Base-by-base conservation (phyloP, 208 protist species). In the Porcisia hertigi region DNA sequence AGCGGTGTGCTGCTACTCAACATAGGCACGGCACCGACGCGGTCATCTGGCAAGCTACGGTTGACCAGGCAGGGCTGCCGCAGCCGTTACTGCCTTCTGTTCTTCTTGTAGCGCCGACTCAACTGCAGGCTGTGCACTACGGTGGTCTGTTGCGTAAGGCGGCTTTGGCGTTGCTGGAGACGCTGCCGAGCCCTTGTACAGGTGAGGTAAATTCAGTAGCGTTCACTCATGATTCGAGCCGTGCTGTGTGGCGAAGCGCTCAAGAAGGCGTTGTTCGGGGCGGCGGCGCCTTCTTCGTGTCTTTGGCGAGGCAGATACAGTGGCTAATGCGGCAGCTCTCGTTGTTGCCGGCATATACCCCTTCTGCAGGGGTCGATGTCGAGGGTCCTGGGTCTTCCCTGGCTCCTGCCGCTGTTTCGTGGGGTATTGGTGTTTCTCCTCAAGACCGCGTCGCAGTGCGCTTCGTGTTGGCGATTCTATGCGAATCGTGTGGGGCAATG, bases 271-370 rank as follows among this genome's bases (percentile, higher is more conserved):
- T 83, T 54, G 76, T 85, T 53, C 80, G 85, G n/a, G 88, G 81
- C n/a, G 88, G 88, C 54, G 88, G 88, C 0, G 84, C 80, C 8
- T 83, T 84, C 49, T 73, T 78, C 43, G 80, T 92, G 53, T 76
- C 81, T 23, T 23, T 89, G 18, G 80, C 85, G 1, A 53, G 54
- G 23, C 81, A 85, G 41, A 49, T 77, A 16, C 76, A 54, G 11
- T 64, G 69, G 14, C 30, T 82, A 6, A 57, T 71, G 30, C 47
- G 20, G 36, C 72, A 36, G 25, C 52, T 82, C 12, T 59, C 39
- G 34, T 25, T 43, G 43, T 71, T 47, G 25, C 30, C 47, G 66
- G 41, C 25, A 23, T 39, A 47, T 57, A 47, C 39, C 62, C 36
- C 30, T 47, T 30, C 62, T 20, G 62, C 62, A 7, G 63, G n/a